Base-by-base conservation (phyloP, 805 yeast genomes). In the Zygoascus biomembranicola region DNA sequence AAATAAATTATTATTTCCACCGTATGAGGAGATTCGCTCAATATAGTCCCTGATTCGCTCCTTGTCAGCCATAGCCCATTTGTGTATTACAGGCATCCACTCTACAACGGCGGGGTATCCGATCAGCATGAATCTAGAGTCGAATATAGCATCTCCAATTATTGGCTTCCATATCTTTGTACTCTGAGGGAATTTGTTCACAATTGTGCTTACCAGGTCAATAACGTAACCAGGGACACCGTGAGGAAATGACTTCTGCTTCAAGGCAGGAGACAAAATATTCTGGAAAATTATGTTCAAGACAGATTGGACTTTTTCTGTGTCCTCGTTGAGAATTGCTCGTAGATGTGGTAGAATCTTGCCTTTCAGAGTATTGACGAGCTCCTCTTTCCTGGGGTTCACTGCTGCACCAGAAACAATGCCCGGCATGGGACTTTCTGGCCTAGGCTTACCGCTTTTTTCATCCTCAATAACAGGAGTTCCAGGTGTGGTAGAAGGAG, bases 1-100 rank as follows among this genome's bases (percentile, higher is more conserved):
- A 26, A 49, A 42, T 5, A 42, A n/a, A 5, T 39, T 42, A 42
- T 23, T 39, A 26, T 39, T 49, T 18, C 69, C 65, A 39, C 78
- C 82, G 68, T 87, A 88, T 5, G 86, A 71, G 19, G 83, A 81
- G 2, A 78, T 67, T 18, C 61, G 52, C 39, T 79, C 61, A 46
- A 81, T 49, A 35, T 51, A 66, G 13, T 85, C 92, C 1, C 63
- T 61, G 52, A 85, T 63, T 47, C 78, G 79, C 3, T 82, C 90
- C 42, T 78, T 77, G 54, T 85, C 94, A 14, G 71, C 75, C 8
- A 72, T 68, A 2, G 84, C 74, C 96, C 96, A 92, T 11, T 72
- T 70, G 23, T 65, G 63, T 5, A 90, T 69, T 1, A 87, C 73
- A 0, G 69, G 61, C 53, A 72, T 71, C 92, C 96, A 86, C 1